Evolutionary conservation across 2,329 filamentous ascomycete species (phyloP), one percentile per base, ranked within the genome.

Genomic region (Alternaria arborescens): DNA sequence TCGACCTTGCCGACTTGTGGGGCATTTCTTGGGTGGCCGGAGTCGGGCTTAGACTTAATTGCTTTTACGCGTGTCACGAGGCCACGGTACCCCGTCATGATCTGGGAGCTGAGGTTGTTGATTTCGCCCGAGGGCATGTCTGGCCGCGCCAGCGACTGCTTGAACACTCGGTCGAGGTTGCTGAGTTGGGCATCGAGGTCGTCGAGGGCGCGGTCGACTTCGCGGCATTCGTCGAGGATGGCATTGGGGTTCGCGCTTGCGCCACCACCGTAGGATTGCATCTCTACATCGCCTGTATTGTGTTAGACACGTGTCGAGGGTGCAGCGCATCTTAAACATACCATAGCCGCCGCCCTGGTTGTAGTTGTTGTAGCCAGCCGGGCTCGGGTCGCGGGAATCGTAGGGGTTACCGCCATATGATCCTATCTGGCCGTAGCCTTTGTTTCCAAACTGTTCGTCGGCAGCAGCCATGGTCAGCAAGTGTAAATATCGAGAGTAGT

Each of bases 1-100:
- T 96, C 92, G 46, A 95, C 87, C 59, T 89, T 89, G 71, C 90
- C 90, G 66, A 97, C 90, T 79, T 97, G 94, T 34, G 90, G 86
- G 56, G 87, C 86, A 79, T 97, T 95, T 75, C 88, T 88, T 44
- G 89, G 84, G 65, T 87, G 88, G 60, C 88, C 87, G 26, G 91
- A 89, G 61, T 94, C 92, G 41, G 89, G 90, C 71, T 90, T 89
- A 68, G 89, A 89, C 85, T 97, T 97, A 82, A 97, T 86, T 64
- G 86, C 84, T 80, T 91, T 92, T 67, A 97, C 89, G 54, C 91
- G 90, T 54, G 90, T 88, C 58, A 91, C 92, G 58, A 98, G 86
- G 61, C 86, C 87, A 64, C 91, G 89, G 84, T 97, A 97, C 55
- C 89, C 84, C 52, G 87, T 87, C 89, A 97, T 96, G 69, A 94